Conservation (phyloP, 192 early-diverging fungal species). For the Coemansia sp. region DNA sequence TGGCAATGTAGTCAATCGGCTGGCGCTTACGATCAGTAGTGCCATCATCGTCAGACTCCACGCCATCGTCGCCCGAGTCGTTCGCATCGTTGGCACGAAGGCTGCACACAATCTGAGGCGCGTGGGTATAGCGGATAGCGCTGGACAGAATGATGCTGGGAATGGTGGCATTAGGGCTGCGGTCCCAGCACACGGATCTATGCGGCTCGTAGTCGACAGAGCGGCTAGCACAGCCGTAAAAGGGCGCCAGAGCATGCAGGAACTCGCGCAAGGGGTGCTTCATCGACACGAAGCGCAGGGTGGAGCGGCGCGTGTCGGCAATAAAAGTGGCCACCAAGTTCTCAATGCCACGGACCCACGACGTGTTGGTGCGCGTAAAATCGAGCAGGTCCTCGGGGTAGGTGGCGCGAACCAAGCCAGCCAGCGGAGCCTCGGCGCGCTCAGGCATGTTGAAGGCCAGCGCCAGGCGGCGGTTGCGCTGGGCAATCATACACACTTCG, state of each 20-base stretch:
- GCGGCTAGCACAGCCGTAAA: conserved; percentile 72
- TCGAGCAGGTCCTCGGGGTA: conserved; percentile 69
- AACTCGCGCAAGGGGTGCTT: conserved; percentile 67
- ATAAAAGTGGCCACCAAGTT: conserved; percentile 67
- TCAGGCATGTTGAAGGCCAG: conserved; percentile 72
- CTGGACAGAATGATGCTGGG: conserved; percentile 41
- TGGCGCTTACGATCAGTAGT: conserved; percentile 31
- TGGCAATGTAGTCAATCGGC: conserved; percentile 31
- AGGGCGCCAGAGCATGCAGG: conserved; percentile 70
- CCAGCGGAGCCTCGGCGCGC: conserved; percentile 36
- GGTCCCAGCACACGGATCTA: conserved; percentile 65
- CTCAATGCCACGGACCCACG: conserved; percentile 74
- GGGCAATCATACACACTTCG: conserved; percentile 73
- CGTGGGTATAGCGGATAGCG: conserved; percentile 33
- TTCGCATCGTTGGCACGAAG: conserved; percentile 18
- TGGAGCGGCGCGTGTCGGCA: conserved; percentile 54
- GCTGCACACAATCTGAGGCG: conserved; percentile 45
- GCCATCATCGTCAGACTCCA: not conserved
- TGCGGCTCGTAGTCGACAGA: conserved; percentile 80
- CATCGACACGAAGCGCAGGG: conserved; percentile 70
- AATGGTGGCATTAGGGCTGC: conserved; percentile 24
- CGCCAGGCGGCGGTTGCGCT: conserved; percentile 80
- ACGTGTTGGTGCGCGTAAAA: conserved; percentile 64
- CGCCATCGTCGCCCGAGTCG: not conserved
- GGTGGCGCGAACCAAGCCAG: conserved; percentile 44